Percentiles rank a stretch among this genome's conserved stretches.
phyloP scores from a whole-genome alignment of 257 asterid species.

The Penstemon newberryi region DNA sequence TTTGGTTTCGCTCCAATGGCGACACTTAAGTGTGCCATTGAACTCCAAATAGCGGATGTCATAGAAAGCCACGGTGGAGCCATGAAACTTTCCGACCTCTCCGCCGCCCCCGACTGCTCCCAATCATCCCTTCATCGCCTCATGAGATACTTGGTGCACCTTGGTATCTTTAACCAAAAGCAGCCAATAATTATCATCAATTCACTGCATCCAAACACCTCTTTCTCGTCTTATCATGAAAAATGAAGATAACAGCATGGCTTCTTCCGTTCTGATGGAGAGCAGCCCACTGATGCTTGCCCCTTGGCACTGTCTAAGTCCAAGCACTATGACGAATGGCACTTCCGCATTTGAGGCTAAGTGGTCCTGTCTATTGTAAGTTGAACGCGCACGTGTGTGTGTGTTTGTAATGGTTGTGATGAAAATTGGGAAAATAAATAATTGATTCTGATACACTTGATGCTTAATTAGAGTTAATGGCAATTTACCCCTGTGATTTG shows the following conservation, averaged over 20 bases:
- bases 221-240: conserved; percentile 46
- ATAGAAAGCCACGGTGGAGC: conserved; percentile 47
- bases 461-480: too few relatives aligned
- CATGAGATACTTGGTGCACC: conserved; percentile 60
- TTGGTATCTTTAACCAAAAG: conserved; percentile 43
- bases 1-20: conserved; percentile 68
- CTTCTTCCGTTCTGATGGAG: conserved; percentile 46
- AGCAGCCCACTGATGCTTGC: conserved; percentile 58
- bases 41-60: conserved; percentile 61
- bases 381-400: too few relatives aligned
- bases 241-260: conserved; percentile 37
- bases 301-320: conserved; percentile 60
- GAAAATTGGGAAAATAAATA: too few relatives aligned
- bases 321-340: conserved; percentile 17
- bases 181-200: not conserved
- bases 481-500: too few relatives aligned
- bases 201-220: conserved; percentile 55
- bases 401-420: too few relatives aligned
- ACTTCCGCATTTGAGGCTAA: conserved; percentile 39
- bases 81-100: conserved; percentile 42
- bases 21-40: conserved; percentile 64
- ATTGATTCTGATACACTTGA: too few relatives aligned
- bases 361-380: too few relatives aligned
- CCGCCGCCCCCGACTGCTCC: conserved; percentile 54
- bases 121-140: conserved; percentile 50